Percentiles rank a stretch among this genome's conserved stretches.
These are phyloP conservation scores for Sarocladium strictum DNA, from an alignment of 2,329 filamentous ascomycete species.

Conservation along the genomic window DNA sequence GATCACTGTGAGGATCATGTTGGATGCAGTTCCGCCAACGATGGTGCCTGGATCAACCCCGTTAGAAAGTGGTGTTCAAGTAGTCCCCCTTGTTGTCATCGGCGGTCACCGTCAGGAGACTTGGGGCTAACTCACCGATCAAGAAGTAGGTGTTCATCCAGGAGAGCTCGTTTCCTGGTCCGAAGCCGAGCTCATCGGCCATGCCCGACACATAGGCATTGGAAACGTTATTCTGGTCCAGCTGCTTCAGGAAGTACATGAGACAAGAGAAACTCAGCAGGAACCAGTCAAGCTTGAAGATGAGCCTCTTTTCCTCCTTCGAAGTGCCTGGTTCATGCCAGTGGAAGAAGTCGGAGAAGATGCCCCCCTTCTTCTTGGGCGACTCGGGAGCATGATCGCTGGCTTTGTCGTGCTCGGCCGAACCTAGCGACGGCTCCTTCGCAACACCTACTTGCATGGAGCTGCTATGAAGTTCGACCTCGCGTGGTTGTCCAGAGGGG, in stretches of 20 bases:
- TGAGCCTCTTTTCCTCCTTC: slow-evolving; percentile 35
- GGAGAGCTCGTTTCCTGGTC: slow-evolving; percentile 31
- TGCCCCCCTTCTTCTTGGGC: not conserved
- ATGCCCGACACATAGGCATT: slow-evolving; percentile 45
- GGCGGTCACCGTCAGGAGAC: not conserved
- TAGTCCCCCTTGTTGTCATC: too few species aligned
- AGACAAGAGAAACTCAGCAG: slow-evolving; percentile 35
- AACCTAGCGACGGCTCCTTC: too few species aligned
- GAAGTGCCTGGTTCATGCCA: slow-evolving; percentile 37
- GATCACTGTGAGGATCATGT: slow-evolving; percentile 37
- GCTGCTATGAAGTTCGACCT: too few species aligned
- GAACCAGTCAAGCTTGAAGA: slow-evolving; percentile 46
- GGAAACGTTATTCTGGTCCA: slow-evolving; percentile 39
- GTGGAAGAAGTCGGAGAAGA: slow-evolving; percentile 24
- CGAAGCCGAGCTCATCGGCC: slow-evolving; percentile 38
- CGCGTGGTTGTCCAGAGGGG: too few species aligned
- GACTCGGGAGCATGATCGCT: too few species aligned
- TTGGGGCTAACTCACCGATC: slow-evolving; percentile 20
- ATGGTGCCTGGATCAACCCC: too few species aligned
- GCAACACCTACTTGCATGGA: too few species aligned
- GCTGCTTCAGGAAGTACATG: slow-evolving; percentile 39
- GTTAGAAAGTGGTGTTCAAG: too few species aligned
- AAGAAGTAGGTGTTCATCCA: slow-evolving; percentile 41
- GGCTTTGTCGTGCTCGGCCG: too few species aligned
- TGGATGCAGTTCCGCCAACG: slow-evolving; percentile 36